These are phyloP conservation scores for Stellera chamaejasme DNA, from an alignment of 345 rosid species.

Conservation along the genomic window DNA sequence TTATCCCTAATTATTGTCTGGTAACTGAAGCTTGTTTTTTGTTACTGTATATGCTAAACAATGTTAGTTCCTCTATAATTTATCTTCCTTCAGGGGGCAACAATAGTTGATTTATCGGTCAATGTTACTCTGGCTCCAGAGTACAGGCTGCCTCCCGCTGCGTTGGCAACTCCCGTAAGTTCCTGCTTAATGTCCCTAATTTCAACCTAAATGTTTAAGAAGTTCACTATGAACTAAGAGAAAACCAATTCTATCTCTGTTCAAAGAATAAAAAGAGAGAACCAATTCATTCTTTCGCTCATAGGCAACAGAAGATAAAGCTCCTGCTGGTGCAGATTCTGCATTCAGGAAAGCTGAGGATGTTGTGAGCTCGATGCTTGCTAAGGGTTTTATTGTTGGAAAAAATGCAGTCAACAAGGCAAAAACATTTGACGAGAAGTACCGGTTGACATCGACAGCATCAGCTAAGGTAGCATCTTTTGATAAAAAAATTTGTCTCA, in stretches of 20 bases:
- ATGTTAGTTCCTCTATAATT: too few relatives aligned
- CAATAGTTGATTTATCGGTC: slow-evolving; percentile 79
- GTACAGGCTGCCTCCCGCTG: slow-evolving; percentile 74
- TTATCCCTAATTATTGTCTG: too few relatives aligned
- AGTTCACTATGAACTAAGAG: background rate
- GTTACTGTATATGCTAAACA: too few relatives aligned
- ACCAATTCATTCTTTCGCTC: slow-evolving; percentile 7
- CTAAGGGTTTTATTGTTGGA: slow-evolving; percentile 82
- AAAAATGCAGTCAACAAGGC: slow-evolving; percentile 89
- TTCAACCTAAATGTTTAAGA: slow-evolving; percentile 3
- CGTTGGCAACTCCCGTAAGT: slow-evolving; percentile 53
- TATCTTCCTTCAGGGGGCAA: slow-evolving; percentile 66
- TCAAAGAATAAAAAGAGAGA: background rate
- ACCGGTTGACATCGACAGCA: slow-evolving; percentile 80
- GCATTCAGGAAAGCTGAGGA: slow-evolving; percentile 85
- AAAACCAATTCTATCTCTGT: too few relatives aligned
- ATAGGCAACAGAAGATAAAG: slow-evolving; percentile 40
- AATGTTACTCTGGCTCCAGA: slow-evolving; percentile 57
- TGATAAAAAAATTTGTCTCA: slow-evolving; percentile 77
- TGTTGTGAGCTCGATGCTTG: slow-evolving; percentile 83
- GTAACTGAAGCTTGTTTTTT: too few relatives aligned
- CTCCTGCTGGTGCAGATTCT: slow-evolving; percentile 54
- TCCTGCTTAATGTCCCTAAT: background rate
- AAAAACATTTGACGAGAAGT: slow-evolving; percentile 80
- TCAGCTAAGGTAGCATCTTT: slow-evolving; percentile 79